Conservation (phyloP, 2,329 filamentous ascomycete species). For the Fusarium newnesense region DNA sequence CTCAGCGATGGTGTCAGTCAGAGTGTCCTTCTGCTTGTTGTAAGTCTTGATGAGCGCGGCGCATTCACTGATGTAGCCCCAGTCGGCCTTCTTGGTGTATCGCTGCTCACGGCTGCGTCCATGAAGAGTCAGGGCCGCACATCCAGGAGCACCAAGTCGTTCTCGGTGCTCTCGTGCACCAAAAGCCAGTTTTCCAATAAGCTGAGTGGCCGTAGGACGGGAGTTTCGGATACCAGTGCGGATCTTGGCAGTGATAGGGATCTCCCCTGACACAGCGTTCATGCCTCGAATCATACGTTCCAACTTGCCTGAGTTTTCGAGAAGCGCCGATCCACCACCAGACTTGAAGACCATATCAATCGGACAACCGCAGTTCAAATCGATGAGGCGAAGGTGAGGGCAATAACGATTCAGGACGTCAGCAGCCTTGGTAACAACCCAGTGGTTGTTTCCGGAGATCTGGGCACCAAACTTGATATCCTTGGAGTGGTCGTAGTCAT, state of each 20-base stretch:
- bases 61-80: conserved; percentile 92
- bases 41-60: conserved; percentile 84
- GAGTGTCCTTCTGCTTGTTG: conserved; percentile 72
- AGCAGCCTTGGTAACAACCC: conserved; percentile 88
- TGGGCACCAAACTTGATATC: conserved; percentile 93
- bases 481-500: conserved; percentile 81
- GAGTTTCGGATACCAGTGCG: conserved; percentile 88
- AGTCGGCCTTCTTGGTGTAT: conserved; percentile 92
- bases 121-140: conserved; percentile 95
- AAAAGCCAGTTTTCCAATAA: conserved; percentile 84
- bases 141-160: conserved; percentile 79
- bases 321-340: conserved; percentile 88
- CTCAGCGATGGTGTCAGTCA: conserved; percentile 81
- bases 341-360: conserved; percentile 93
- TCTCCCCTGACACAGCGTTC: conserved; percentile 90
- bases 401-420: conserved; percentile 81
- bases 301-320: conserved; percentile 88
- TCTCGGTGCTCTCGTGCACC: conserved; percentile 79
- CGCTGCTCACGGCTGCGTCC: conserved; percentile 93
- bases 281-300: conserved; percentile 96
- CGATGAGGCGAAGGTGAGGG: conserved; percentile 87
- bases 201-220: conserved; percentile 80
- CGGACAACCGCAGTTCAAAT: conserved; percentile 96
- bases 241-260: conserved; percentile 95
- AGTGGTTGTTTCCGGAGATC: conserved; percentile 91